A percentile compares a stretch with the other conserved stretches of the same genome.
Conservation (phyloP, 2,329 filamentous ascomycete genomes). For the Lecanicillium sp. region DNA sequence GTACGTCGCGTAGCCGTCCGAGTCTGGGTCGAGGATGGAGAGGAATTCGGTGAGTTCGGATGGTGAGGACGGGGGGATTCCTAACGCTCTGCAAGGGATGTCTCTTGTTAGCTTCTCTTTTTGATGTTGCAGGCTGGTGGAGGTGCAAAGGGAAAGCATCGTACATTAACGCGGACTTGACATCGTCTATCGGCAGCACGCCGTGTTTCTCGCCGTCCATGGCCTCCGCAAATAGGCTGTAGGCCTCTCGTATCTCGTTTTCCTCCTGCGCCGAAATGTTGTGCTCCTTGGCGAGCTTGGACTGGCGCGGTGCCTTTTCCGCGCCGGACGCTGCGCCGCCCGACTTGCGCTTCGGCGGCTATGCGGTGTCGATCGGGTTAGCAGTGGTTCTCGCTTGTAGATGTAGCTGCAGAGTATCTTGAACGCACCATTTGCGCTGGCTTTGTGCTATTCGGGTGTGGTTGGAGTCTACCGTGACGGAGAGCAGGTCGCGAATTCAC, state of each 20-base stretch:
- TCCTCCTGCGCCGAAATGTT: conserved; percentile 79
- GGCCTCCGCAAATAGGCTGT: conserved; percentile 69
- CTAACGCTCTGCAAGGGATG: conserved; percentile 60
- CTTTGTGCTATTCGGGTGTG: no score
- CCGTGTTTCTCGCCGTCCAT: conserved; percentile 66
- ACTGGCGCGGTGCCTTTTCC: conserved; percentile 48
- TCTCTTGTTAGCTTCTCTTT: background rate
- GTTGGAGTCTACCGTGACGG: no score
- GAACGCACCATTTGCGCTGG: conserved; percentile 2
- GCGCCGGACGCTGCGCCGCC: conserved; percentile 19
- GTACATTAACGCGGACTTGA: conserved; percentile 67
- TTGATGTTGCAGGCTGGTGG: conserved; percentile 1
- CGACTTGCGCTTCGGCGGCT: conserved; percentile 49
- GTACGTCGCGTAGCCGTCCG: conserved; percentile 70
- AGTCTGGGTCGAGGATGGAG: conserved; percentile 74
- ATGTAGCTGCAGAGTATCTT: background rate
- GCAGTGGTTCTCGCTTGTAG: no score
- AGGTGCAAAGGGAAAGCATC: conserved; percentile 17
- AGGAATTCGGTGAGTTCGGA: conserved; percentile 70
- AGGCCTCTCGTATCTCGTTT: conserved; percentile 84
- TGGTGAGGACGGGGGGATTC: conserved; percentile 55
- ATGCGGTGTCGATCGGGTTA: background rate
- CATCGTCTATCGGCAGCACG: conserved; percentile 58
- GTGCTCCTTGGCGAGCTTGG: conserved; percentile 88
- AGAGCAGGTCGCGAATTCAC: no score